Base-by-base conservation (phyloP, 1,284 basidiomycete species). In the Heterobasidion parviporum region DNA sequence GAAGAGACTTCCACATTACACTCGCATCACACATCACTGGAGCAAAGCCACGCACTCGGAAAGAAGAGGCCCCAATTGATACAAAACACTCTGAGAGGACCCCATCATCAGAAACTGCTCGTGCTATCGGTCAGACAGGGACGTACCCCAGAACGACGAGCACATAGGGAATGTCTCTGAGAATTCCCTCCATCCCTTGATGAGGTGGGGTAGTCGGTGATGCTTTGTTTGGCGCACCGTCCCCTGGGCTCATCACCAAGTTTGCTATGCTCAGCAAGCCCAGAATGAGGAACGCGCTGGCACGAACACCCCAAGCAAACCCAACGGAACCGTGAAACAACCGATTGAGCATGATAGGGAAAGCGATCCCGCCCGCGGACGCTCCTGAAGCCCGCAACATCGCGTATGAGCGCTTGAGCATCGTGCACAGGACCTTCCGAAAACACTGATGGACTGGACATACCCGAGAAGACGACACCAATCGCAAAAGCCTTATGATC, bases 11-110 rank as follows among this genome's bases (percentile, higher is more conserved):
- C 6, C 26, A 26, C 34, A 59, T 12, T 53, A 38, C 46, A 48
- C 52, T 9, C 34, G 15, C 34, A 47, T 10, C 7, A 8, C 26
- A 50, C 53, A 41, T 46, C 34, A 32, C 18, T 16, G 41, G 26
- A 16, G 7, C 16, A 51, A 16, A 47, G 12, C 38, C 14, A 18
- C n/a, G 9, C 26, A 59, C 62, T 33, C 45, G 73, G 73, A 18
- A 74, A 65, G 55, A 73, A 74, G 9, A 69, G 60, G 33, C 73
- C 73, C 71, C 68, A 74, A 49, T 72, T 71, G 36, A 54, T 45
- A 41, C 64, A 41, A 6, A 57, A 49, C n/a, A 54, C 60, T n/a
- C 62, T 65, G 20, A 20, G 15, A 10, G 14, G 33, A 26, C 18
- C 16, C 14, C n/a, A 44, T 34, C 20, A 14, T 45, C 16, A 45